Conservation (phyloP, 106 monocot species). For the Ottelia alismoides region DNA sequence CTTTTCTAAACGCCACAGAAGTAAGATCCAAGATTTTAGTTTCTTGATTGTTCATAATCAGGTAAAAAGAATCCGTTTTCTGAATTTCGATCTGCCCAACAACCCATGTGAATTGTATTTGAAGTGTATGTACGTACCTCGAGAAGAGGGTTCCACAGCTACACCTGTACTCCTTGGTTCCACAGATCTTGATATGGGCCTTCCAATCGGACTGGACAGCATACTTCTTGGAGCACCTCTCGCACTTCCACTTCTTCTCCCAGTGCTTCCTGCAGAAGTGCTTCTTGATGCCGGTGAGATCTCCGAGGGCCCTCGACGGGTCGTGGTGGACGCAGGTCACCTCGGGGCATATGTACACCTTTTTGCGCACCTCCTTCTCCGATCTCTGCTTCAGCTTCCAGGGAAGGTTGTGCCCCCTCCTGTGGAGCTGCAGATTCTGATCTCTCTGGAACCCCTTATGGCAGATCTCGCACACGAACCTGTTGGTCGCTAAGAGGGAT, state of each 20-base stretch:
- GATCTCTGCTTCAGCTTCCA: slow-evolving; percentile 9
- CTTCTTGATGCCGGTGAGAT: slow-evolving; percentile 80
- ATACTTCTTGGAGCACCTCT: slow-evolving; percentile 83
- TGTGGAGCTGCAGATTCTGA: slow-evolving; percentile 7
- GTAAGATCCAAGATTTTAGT: no score
- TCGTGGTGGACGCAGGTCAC: slow-evolving; percentile 54
- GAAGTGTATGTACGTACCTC: slow-evolving; percentile 9
- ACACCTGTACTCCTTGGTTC: slow-evolving; percentile 26
- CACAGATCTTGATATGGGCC: slow-evolving; percentile 69
- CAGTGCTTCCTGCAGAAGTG: slow-evolving; percentile 82
- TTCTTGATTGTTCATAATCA: no score
- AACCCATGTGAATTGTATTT: no score
- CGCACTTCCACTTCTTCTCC: slow-evolving; percentile 84
- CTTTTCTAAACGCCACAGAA: no score
- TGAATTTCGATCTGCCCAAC: no score
- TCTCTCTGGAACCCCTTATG: slow-evolving; percentile 8
- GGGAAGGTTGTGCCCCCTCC: slow-evolving; percentile 9
- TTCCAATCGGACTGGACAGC: slow-evolving; percentile 85
- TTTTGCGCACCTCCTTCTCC: slow-evolving; percentile 32
- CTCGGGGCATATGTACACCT: slow-evolving; percentile 70
- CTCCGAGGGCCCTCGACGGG: slow-evolving; percentile 55
- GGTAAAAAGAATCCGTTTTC: no score
- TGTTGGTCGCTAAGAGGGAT: slow-evolving; percentile 4
- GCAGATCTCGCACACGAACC: slow-evolving; percentile 9
- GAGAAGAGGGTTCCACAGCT: slow-evolving; percentile 32